These are phyloP conservation scores for Aplosporella prunicola DNA, from an alignment of 2,329 filamentous ascomycete species.

Conservation along the genomic window DNA sequence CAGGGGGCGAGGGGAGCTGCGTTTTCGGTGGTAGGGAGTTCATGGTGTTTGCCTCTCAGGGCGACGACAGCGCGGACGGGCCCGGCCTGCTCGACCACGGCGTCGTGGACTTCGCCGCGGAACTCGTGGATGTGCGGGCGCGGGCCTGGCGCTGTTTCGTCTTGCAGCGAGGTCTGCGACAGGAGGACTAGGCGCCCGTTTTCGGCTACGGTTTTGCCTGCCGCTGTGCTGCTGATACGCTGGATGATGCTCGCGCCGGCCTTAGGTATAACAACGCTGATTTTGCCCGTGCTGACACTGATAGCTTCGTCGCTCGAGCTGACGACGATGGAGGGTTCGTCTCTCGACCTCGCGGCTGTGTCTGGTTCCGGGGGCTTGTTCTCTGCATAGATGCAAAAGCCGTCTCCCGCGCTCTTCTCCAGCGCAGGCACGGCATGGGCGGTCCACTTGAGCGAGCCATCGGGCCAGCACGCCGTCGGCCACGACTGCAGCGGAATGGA, in stretches of 20 bases:
- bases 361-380: slow-evolving; percentile 12
- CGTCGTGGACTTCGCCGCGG: slow-evolving; percentile 42
- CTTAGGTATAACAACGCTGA: slow-evolving; percentile 25
- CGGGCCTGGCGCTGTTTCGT: slow-evolving; percentile 18
- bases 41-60: slow-evolving; percentile 29
- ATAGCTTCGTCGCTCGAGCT: slow-evolving; percentile 18
- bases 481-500: slow-evolving; percentile 40
- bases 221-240: slow-evolving; percentile 17
- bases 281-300: slow-evolving; percentile 24
- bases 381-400: slow-evolving; percentile 36
- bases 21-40: slow-evolving; percentile 15
- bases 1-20: slow-evolving; percentile 34
- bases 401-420: slow-evolving; percentile 27
- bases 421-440: slow-evolving; percentile 45
- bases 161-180: slow-evolving; percentile 40
- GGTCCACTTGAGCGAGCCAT: slow-evolving; percentile 54
- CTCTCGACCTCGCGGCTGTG: slow-evolving; percentile 15
- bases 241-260: slow-evolving; percentile 23
- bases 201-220: slow-evolving; percentile 33
- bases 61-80: slow-evolving; percentile 41
- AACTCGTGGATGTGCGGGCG: slow-evolving; percentile 37
- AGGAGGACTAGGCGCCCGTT: slow-evolving; percentile 41
- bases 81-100: slow-evolving; percentile 38
- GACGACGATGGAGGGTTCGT: slow-evolving; percentile 20
- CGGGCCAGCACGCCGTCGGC: slow-evolving; percentile 51